Evolutionary conservation across 176 grass and related monocot species (phyloP), one percentile per base, ranked within the genome.

Genomic region (Zizania latifolia): DNA sequence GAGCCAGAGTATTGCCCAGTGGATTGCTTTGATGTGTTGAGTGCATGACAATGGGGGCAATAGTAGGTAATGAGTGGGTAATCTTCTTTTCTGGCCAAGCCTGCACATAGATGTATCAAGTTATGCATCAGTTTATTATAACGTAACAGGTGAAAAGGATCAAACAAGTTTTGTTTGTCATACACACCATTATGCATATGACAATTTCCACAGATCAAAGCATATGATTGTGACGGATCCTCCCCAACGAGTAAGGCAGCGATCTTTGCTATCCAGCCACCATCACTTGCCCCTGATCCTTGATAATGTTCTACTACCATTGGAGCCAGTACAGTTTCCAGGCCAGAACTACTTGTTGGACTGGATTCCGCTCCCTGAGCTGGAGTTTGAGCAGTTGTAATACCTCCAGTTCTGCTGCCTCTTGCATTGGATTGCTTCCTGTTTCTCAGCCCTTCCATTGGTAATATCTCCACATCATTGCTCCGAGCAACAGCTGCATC

Each of bases 141-240:
- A n/a, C n/a, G n/a, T n/a, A n/a, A n/a, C n/a, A n/a, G n/a, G n/a
- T n/a, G n/a, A n/a, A n/a, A n/a, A n/a, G n/a, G n/a, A n/a, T n/a
- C n/a, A n/a, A n/a, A n/a, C n/a, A n/a, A n/a, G n/a, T n/a, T n/a
- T n/a, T n/a, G n/a, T n/a, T 19, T 7, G 54, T 48, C 57, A 27
- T 24, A 68, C 79, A 6, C 43, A 85, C 85, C 89, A 68, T 92
- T 88, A 80, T 88, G 85, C 85, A 85, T 92, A 75, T 79, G 74
- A 41, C 85, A 88, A 65, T 78, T 85, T n/a, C 89, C 85, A 79
- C 85, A 92, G 23, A 92, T 92, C 38, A 92, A 74, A 1, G 89
- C 89, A 70, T 91, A 91, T 10, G 85, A 82, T 12, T 92, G 89
- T 17, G 85, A 78, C 19, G 89, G 89, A 79, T 92, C 89, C 85